Conservation (phyloP, 2,329 filamentous ascomycete genomes). For the Colletotrichum sp. region DNA sequence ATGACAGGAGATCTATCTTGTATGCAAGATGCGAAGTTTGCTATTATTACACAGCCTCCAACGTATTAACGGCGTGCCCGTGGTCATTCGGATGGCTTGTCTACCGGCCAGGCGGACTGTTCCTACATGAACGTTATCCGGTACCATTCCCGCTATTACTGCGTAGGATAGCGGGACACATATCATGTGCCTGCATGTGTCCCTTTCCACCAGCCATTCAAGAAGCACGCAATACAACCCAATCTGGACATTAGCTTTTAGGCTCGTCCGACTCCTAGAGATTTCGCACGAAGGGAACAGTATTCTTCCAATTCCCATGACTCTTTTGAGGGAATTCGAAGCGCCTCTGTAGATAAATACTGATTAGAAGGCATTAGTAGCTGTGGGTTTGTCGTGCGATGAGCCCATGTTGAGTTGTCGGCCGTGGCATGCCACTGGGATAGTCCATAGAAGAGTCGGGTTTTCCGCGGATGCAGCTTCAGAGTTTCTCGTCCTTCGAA, state of each 20-base stretch:
- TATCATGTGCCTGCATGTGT: neutral
- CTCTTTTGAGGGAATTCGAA: neutral
- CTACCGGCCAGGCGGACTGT: neutral
- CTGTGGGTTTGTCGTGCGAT: neutral
- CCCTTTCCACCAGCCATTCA: neutral
- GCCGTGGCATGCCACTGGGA: neutral
- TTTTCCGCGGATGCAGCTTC: neutral
- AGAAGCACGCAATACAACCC: neutral
- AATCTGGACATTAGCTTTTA: neutral
- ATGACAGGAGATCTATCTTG: neutral
- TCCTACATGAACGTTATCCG: neutral
- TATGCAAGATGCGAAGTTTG: neutral
- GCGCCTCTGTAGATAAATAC: neutral
- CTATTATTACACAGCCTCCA: neutral
- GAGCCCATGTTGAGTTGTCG: neutral
- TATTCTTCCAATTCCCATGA: neutral
- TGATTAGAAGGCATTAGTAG: neutral
- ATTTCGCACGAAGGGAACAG: neutral
- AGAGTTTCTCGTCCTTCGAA: neutral
- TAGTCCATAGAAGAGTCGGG: neutral
- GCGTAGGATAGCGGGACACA: no score
- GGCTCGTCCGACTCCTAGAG: neutral
- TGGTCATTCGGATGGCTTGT: neutral
- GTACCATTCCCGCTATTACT: neutral
- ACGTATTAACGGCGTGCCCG: neutral